These are phyloP conservation scores for Scheffersomyces lignicola DNA, from an alignment of 1,139 yeast genomes.

Conservation along the genomic window DNA sequence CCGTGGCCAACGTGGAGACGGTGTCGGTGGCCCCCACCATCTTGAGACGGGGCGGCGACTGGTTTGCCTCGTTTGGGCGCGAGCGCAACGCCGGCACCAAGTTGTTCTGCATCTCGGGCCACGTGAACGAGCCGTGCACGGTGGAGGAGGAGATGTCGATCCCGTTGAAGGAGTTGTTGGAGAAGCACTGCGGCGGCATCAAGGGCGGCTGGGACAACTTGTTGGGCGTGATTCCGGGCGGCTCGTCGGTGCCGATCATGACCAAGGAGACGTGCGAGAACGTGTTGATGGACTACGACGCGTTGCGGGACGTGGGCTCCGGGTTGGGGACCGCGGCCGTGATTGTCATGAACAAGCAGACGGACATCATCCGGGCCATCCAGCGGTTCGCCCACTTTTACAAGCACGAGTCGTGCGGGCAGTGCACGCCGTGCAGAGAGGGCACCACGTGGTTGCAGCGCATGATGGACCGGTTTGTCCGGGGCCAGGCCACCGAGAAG, in stretches of 20 bases:
- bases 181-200: constrained; percentile 87
- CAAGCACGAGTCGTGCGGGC: constrained; percentile 92
- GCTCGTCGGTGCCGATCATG: constrained; percentile 81
- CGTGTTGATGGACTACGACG: constrained; percentile 83
- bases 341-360: constrained; percentile 82
- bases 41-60: constrained; percentile 82
- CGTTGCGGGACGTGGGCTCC: constrained; percentile 78
- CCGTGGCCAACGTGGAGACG: constrained; percentile 87
- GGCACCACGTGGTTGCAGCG: constrained; percentile 84
- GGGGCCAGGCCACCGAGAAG: constrained; percentile 74
- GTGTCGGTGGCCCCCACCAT: constrained; percentile 88
- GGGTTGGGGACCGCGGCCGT: constrained; percentile 93
- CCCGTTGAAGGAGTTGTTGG: constrained; percentile 75
- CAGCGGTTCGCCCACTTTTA: constrained; percentile 81
- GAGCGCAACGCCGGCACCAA: constrained; percentile 83
- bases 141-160: constrained; percentile 93
- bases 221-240: constrained; percentile 85
- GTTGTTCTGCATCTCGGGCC: constrained; percentile 83
- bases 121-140: constrained; percentile 87
- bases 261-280: constrained; percentile 65
- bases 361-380: constrained; percentile 81
- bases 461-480: constrained; percentile 79
- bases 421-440: constrained; percentile 93
- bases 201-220: constrained; percentile 91
- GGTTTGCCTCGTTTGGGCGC: constrained; percentile 83